Conservation (phyloP, 2,329 filamentous ascomycete genomes). For the Fusarium setosum region DNA sequence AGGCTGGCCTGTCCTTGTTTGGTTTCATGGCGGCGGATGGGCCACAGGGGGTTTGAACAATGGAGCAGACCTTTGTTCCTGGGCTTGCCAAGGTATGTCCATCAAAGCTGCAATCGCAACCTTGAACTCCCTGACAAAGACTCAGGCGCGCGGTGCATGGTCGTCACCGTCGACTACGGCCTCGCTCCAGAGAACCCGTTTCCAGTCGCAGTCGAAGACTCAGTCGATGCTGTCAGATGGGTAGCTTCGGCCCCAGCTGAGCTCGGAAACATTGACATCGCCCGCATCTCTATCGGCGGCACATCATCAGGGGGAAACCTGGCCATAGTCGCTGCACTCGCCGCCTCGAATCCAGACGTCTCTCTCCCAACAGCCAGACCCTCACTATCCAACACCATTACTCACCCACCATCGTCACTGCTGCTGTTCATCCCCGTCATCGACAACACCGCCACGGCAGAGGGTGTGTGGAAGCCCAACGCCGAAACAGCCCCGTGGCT, state of each 20-base stretch:
- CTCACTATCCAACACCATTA: constrained; percentile 15
- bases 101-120: too few relatives aligned
- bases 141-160: constrained; percentile 39
- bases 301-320: constrained; percentile 45
- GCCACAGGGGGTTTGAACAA: constrained; percentile 49
- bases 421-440: constrained; percentile 48
- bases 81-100: constrained; percentile 45
- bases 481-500: constrained; percentile 48
- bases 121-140: too few relatives aligned
- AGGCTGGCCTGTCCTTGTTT: constrained; percentile 52
- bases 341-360: constrained; percentile 23
- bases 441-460: constrained; percentile 48
- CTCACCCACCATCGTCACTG: constrained; percentile 19
- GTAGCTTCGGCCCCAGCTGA: constrained; percentile 32
- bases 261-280: constrained; percentile 39
- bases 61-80: constrained; percentile 49
- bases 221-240: constrained; percentile 47
- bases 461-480: constrained; percentile 39
- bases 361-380: constrained; percentile 31
- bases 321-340: constrained; percentile 37
- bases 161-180: constrained; percentile 49
- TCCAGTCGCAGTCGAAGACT: constrained; percentile 49
- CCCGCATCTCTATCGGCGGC: constrained; percentile 45
- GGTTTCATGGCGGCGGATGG: constrained; percentile 56
- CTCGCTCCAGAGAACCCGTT: constrained; percentile 51